phyloP scores from a whole-genome alignment of 1,139 yeast genomes.

The Candida smagusa region DNA sequence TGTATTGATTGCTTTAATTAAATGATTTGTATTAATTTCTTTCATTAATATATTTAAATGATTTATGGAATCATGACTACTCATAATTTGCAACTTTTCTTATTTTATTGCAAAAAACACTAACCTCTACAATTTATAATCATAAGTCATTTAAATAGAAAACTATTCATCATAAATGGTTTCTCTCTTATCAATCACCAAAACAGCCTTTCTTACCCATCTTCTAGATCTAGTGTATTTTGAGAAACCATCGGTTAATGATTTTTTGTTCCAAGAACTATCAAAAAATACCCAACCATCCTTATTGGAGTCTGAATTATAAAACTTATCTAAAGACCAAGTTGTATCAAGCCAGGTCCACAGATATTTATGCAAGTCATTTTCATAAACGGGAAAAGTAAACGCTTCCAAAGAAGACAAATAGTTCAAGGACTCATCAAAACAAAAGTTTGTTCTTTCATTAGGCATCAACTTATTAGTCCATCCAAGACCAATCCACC shows the following conservation, averaged over 20 bases:
- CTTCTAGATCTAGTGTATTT: conserved; percentile 50
- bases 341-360: conserved; percentile 57
- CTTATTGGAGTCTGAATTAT: conserved; percentile 29
- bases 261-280: conserved; percentile 46
- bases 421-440: conserved; percentile 34
- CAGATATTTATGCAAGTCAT: conserved; percentile 37
- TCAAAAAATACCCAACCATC: conserved; percentile 58
- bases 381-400: conserved; percentile 47
- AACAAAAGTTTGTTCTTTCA: conserved; percentile 50
- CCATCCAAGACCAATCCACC: conserved; percentile 67
- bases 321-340: conserved; percentile 45
- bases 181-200: conserved; percentile 41
- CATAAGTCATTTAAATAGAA: neutral
- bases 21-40: no score
- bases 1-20: no score
- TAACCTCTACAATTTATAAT: neutral
- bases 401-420: conserved; percentile 36
- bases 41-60: no score
- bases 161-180: conserved; percentile 21
- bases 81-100: no score
- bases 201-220: conserved; percentile 48
- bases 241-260: conserved; percentile 43
- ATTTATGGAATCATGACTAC: no score
- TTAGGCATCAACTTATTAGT: conserved; percentile 46
- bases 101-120: no score